Evolutionary conservation across 2,329 filamentous ascomycete species (phyloP).

Genomic region (Parascedosporium putredinis): DNA sequence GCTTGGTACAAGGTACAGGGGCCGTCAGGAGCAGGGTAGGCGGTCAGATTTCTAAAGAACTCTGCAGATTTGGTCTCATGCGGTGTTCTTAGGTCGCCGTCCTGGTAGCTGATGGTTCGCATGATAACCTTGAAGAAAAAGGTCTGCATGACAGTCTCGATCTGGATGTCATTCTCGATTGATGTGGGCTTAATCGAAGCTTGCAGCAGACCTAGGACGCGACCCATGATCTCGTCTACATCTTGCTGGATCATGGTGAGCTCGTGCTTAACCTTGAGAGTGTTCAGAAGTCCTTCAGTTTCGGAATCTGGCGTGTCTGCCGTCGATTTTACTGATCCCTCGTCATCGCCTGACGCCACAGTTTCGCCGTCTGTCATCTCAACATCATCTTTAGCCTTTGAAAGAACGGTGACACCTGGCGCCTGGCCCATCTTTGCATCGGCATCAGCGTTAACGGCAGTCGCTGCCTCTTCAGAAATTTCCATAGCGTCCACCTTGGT

Average conservation of each 20-base stretch:
- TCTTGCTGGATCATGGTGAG: slow-evolving; percentile 59
- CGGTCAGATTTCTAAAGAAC: slow-evolving; percentile 54
- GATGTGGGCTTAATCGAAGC: slow-evolving; percentile 70
- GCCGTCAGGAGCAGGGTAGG: slow-evolving; percentile 41
- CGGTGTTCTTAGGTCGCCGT: slow-evolving; percentile 8
- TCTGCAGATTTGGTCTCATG: slow-evolving; percentile 11
- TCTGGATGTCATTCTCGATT: slow-evolving; percentile 57
- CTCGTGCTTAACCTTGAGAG: slow-evolving; percentile 23
- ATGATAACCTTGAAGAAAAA: slow-evolving; percentile 54
- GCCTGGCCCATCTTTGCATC: slow-evolving; percentile 1
- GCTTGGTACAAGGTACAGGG: slow-evolving; percentile 66
- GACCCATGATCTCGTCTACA: slow-evolving; percentile 90
- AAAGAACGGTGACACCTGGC: not conserved
- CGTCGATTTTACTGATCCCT: not conserved
- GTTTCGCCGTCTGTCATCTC: slow-evolving; percentile 4
- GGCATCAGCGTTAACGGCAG: slow-evolving; percentile 2
- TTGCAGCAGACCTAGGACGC: slow-evolving; percentile 82
- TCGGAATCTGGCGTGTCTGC: not conserved
- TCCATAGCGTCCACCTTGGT: not conserved
- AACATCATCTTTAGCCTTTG: not conserved
- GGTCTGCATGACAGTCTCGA: slow-evolving; percentile 66
- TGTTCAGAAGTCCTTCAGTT: slow-evolving; percentile 30
- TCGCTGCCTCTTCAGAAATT: not conserved
- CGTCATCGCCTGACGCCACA: not conserved
- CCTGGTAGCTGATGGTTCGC: slow-evolving; percentile 43